A percentile compares a stretch with the other conserved stretches of the same genome.
These are phyloP conservation scores for Lodderomyces jiufengensis DNA, from an alignment of 1,139 yeast genomes.

Conservation along the genomic window DNA sequence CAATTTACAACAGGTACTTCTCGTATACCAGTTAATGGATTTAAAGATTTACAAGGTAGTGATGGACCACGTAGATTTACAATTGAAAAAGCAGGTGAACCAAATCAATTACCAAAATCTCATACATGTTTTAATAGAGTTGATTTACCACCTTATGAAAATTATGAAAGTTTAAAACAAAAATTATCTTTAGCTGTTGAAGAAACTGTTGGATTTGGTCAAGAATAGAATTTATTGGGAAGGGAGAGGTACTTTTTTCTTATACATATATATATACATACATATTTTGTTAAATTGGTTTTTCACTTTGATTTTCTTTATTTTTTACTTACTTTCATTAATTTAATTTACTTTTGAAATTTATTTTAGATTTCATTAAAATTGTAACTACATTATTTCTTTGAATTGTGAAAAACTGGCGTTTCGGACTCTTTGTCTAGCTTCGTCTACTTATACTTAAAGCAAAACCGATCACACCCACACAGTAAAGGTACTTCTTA, in stretches of 20 bases:
- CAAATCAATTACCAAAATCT: constrained; percentile 89
- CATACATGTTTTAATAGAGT: constrained; percentile 95
- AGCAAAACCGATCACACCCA: too few species aligned
- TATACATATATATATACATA: neutral
- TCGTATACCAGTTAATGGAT: constrained; percentile 97
- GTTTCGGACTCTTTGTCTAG: too few species aligned
- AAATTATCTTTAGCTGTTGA: constrained; percentile 86
- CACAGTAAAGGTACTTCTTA: too few species aligned
- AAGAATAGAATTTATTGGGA: constrained; percentile 69
- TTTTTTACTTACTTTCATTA: too few species aligned
- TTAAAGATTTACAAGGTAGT: constrained; percentile 96
- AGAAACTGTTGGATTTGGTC: constrained; percentile 95
- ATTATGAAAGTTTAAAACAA: constrained; percentile 71
- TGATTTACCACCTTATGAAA: constrained; percentile 80
- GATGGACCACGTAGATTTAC: constrained; percentile 99
- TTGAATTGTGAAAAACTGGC: too few species aligned
- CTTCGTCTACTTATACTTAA: too few species aligned
- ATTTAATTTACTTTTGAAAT: neutral
- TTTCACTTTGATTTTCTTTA: neutral
- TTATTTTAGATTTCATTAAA: neutral
- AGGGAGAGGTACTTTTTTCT: too few species aligned
- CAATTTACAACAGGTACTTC: constrained; percentile 99
- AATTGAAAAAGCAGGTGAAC: constrained; percentile 95
- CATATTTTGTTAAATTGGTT: neutral
- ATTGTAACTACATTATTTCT: too few species aligned